These are phyloP conservation scores for Apiospora arundinis DNA, from an alignment of 2,329 filamentous ascomycete species.

Conservation along the genomic window DNA sequence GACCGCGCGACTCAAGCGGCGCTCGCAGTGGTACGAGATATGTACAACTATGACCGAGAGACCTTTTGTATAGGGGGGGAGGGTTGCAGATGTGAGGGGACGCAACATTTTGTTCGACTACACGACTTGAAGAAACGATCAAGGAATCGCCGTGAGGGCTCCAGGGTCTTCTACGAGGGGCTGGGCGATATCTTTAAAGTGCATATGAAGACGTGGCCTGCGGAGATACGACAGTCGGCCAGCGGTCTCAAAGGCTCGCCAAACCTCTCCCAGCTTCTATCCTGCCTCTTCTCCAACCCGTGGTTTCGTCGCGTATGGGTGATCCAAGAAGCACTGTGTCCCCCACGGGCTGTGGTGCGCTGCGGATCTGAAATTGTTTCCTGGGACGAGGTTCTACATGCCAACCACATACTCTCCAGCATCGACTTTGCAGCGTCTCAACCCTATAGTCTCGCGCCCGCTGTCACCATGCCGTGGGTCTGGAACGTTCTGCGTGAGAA, in stretches of 20 bases:
- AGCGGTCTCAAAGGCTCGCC: not conserved
- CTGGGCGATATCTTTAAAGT: not conserved
- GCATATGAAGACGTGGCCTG: not conserved
- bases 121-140: not conserved
- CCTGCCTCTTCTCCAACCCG: conserved; percentile 9
- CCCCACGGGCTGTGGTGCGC: not conserved
- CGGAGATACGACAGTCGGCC: not conserved
- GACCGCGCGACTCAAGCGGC: not conserved
- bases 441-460: not conserved
- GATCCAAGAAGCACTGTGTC: conserved; percentile 4
- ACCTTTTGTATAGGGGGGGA: conserved; percentile 5
- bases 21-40: not conserved
- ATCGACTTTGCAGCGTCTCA: not conserved
- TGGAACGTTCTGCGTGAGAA: not conserved
- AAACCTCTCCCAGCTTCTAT: conserved; percentile 10
- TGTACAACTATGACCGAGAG: conserved; percentile 10
- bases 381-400: conserved; percentile 8
- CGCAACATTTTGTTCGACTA: not conserved
- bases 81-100: conserved; percentile 1
- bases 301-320: conserved; percentile 20
- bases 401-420: not conserved
- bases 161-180: not conserved
- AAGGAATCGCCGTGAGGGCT: not conserved
- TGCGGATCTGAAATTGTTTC: not conserved
- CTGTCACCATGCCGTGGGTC: not conserved